Percentiles rank a stretch among this genome's conserved stretches.
phyloP scores from a whole-genome alignment of 768 basidiomycete species.

The Lanmaoa pseudosensibilis region DNA sequence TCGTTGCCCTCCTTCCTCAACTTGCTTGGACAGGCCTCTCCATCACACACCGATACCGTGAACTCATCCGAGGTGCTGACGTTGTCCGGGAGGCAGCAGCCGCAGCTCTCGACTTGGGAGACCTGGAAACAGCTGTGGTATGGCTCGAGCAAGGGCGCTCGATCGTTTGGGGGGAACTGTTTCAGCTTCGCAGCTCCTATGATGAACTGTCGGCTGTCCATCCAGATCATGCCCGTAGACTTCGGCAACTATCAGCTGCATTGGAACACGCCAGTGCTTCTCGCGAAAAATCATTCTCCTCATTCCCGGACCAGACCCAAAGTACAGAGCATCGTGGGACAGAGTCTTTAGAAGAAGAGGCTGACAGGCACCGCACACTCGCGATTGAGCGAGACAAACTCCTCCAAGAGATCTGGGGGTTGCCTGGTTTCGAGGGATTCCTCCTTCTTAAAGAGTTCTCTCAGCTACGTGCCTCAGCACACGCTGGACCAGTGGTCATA shows the following conservation, averaged over 20 bases:
- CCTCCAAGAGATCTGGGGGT: neutral
- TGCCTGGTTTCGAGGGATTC: neutral
- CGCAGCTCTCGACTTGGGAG: slow-evolving; percentile 11
- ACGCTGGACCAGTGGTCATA: neutral
- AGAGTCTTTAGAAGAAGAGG: neutral
- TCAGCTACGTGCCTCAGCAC: too few relatives aligned
- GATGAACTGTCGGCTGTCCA: neutral
- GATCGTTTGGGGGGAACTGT: slow-evolving; percentile 8
- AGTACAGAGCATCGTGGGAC: too few relatives aligned
- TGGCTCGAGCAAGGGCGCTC: slow-evolving; percentile 11
- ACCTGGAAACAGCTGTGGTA: neutral
- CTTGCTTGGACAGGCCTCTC: neutral
- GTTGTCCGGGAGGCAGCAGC: slow-evolving; percentile 23
- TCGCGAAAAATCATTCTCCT: neutral
- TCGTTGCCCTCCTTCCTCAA: neutral
- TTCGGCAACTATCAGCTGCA: neutral
- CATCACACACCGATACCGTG: neutral
- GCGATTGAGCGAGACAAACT: neutral
- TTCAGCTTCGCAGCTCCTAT: neutral
- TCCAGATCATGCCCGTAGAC: slow-evolving; percentile 2
- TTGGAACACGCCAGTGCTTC: neutral
- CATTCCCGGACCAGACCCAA: too few relatives aligned
- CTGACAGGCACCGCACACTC: neutral
- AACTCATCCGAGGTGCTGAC: neutral
- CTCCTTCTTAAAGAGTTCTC: neutral